phyloP scores from a whole-genome alignment of 2,329 filamentous ascomycete species.

The Hypoxylon sp. region DNA sequence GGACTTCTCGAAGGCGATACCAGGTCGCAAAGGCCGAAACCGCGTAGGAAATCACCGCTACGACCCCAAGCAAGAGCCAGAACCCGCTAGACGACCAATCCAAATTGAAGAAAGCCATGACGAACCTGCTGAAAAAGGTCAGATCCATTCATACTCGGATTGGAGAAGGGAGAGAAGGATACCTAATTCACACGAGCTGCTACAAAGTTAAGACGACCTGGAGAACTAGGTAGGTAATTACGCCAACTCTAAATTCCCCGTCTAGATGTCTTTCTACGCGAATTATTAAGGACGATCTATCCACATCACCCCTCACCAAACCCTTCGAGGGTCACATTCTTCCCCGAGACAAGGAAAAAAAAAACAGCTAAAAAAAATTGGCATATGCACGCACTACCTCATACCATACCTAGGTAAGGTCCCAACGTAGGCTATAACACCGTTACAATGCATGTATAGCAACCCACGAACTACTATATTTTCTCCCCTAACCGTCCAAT shows the following conservation, averaged over 20 bases:
- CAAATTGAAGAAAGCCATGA: conserved; percentile 25
- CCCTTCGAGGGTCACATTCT: neutral
- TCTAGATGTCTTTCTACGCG: conserved; percentile 2
- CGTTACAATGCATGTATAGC: conserved; percentile 1
- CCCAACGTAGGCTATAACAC: neutral
- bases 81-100: conserved; percentile 22
- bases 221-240: neutral
- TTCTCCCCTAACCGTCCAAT: conserved; percentile 12
- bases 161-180: neutral
- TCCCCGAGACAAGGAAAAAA: conserved; percentile 3
- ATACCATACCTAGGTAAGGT: neutral
- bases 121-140: neutral
- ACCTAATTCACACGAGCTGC: neutral
- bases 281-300: conserved; percentile 11
- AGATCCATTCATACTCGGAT: neutral
- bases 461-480: neutral
- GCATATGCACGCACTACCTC: neutral
- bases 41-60: conserved; percentile 33
- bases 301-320: conserved; percentile 19
- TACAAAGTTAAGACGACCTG: neutral
- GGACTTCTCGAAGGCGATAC: conserved; percentile 44
- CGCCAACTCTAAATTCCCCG: conserved; percentile 4
- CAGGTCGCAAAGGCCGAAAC: conserved; percentile 43
- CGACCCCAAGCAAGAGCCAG: conserved; percentile 1
- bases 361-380: neutral